phyloP scores from a whole-genome alignment of 108 stramenopile genomes.

The Mayamaea pseudoterrestris region DNA sequence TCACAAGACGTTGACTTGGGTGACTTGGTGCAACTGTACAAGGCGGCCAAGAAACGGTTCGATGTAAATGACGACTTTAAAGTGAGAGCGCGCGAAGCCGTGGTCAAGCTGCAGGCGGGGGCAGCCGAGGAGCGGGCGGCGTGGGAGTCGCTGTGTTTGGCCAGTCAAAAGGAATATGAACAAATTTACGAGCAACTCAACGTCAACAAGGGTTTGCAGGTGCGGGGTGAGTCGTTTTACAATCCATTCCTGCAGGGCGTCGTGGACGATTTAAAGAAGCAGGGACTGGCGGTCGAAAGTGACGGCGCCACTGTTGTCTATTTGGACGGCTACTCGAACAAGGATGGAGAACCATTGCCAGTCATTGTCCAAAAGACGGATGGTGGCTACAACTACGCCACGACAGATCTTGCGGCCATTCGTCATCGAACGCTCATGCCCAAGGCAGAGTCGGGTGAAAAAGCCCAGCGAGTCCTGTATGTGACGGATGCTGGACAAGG shows the following conservation, averaged over 20 bases:
- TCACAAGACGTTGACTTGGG: slow-evolving; percentile 64
- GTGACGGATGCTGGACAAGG: slow-evolving; percentile 96
- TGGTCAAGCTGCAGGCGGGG: slow-evolving; percentile 93
- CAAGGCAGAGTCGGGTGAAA: slow-evolving; percentile 48
- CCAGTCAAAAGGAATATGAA: slow-evolving; percentile 71
- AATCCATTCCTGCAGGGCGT: slow-evolving; percentile 80
- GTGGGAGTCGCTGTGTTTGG: slow-evolving; percentile 84
- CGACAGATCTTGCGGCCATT: slow-evolving; percentile 96
- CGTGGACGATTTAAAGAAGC: slow-evolving; percentile 66
- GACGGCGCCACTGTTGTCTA: slow-evolving; percentile 84
- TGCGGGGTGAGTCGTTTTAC: slow-evolving; percentile 95
- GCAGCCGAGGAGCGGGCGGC: slow-evolving; percentile 79
- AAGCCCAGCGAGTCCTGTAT: slow-evolving; percentile 80
- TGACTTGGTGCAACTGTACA: slow-evolving; percentile 92
- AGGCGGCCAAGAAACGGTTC: slow-evolving; percentile 89
- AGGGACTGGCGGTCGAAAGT: slow-evolving; percentile 70
- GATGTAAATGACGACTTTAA: slow-evolving; percentile 89
- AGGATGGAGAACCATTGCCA: slow-evolving; percentile 76
- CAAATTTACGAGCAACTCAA: slow-evolving; percentile 77
- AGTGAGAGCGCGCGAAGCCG: slow-evolving; percentile 71
- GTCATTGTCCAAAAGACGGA: slow-evolving; percentile 92
- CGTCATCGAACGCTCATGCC: slow-evolving; percentile 67
- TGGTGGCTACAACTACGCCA: slow-evolving; percentile 97
- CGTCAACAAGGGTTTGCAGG: slow-evolving; percentile 56
- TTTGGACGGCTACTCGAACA: slow-evolving; percentile 70